Evolutionary conservation across 257 asterid species (phyloP), one percentile per base, ranked within the genome.

Genomic region (Verbascum thapsus): DNA sequence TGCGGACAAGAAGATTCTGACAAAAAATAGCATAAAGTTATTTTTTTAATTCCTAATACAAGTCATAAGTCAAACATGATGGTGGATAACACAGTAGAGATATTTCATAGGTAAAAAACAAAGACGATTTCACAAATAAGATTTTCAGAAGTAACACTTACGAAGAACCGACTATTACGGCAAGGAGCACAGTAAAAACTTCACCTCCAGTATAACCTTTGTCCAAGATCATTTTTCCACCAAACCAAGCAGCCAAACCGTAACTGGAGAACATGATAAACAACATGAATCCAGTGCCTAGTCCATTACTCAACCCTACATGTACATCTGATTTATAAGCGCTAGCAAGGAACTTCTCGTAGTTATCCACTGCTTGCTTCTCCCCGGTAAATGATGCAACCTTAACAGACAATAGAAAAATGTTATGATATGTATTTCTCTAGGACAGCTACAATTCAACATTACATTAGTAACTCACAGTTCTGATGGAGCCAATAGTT

Each of bases 311-410:
- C 65, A 63, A 70, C 20, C 75, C 78, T 43, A 59, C 69, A 20
- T 65, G 8, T n/a, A 53, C 54, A 12, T 70, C 72, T 2, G 69
- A 78, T 59, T 65, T 63, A 37, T 82, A 78, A 26, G 80, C 44
- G 42, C 40, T 58, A 7, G 12, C 64, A 39, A 76, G 76, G 53
- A 67, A 71, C 63, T 64, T 71, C 18, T 68, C 64, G 56, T 81
- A 81, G 49, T 62, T 19, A 39, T 45, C 52, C 67, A 68, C 52
- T 8, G 79, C 83, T 64, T 68, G 66, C 42, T 76, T 74, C 61
- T 82, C 88, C 59, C 88, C 78, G 0, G 75, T 79, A 47, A 76
- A 78, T 20, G 88, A 82, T 57, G 85, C 88, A 58, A 79, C 81
- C 83, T 81, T 18, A 44, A 58, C 30, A n/a, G n/a, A 40, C 2